Evolutionary conservation across 2,329 filamentous ascomycete species (phyloP).

Genomic region (Botryosphaeria dothidea): DNA sequence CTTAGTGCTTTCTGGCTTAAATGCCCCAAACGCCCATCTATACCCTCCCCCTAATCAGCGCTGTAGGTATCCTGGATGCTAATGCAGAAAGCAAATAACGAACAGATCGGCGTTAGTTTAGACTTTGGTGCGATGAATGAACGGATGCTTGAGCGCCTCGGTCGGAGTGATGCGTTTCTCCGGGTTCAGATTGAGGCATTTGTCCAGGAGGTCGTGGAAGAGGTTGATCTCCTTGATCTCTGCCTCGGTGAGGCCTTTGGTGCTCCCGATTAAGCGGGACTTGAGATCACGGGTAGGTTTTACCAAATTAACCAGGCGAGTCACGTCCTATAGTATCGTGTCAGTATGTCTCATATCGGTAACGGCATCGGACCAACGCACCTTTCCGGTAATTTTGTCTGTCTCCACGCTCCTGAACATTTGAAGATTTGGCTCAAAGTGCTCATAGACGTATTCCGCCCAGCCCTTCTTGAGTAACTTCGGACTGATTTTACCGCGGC

Average conservation of each 20-base stretch:
- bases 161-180: conserved; percentile 86
- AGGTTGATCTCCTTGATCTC: conserved; percentile 77
- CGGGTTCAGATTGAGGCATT: conserved; percentile 84
- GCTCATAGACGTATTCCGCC: conserved; percentile 65
- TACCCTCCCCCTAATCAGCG: neutral
- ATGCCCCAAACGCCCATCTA: conserved; percentile 2
- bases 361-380: conserved; percentile 22
- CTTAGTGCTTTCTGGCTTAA: neutral
- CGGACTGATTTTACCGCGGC: conserved; percentile 84
- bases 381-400: conserved; percentile 81
- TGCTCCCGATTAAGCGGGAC: conserved; percentile 71
- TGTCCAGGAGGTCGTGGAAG: conserved; percentile 86
- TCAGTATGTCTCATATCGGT: conserved; percentile 21
- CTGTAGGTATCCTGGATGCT: neutral
- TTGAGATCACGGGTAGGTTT: conserved; percentile 71
- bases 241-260: conserved; percentile 69
- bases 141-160: conserved; percentile 87
- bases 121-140: conserved; percentile 55
- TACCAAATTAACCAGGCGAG: conserved; percentile 69
- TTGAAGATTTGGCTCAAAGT: conserved; percentile 76
- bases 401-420: conserved; percentile 84
- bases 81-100: neutral
- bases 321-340: conserved; percentile 56
- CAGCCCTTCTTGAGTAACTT: conserved; percentile 81
- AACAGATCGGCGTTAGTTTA: neutral